Percentiles rank a stretch among this genome's conserved stretches.
Evolutionary conservation across 306 rosid genomes (phyloP).

Genomic region (Comarum palustre): DNA sequence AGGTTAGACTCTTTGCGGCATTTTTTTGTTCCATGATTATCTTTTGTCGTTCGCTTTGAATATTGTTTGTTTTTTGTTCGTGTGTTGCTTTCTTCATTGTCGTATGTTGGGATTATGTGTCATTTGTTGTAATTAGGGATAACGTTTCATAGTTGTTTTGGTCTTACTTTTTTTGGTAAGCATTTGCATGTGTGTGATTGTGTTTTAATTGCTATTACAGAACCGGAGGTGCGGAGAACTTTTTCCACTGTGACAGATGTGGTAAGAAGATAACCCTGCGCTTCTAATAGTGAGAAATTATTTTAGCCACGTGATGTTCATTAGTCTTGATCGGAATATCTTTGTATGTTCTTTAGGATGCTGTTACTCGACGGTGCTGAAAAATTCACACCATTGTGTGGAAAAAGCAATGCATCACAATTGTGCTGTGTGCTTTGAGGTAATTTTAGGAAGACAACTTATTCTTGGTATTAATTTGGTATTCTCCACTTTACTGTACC

Average conservation of each 20-base stretch:
- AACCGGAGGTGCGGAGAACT: conserved; percentile 62
- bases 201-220: conserved; percentile 35
- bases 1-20: conserved; percentile 44
- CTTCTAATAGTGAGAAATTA: background rate
- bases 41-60: background rate
- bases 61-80: background rate
- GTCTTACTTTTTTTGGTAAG: background rate
- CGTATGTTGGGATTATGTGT: background rate
- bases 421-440: conserved; percentile 91
- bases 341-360: conserved; percentile 47
- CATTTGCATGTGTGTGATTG: background rate
- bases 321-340: conserved; percentile 11
- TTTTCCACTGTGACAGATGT: conserved; percentile 67
- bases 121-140: background rate
- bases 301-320: background rate
- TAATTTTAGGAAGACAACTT: conserved; percentile 12
- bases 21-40: background rate
- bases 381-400: conserved; percentile 61
- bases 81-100: background rate
- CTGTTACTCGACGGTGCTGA: conserved; percentile 63
- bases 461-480: background rate
- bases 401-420: conserved; percentile 86
- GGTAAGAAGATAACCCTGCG: conserved; percentile 36
- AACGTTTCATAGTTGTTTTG: background rate
- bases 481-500: conserved; percentile 5